These are phyloP conservation scores for Nicotiana undulata DNA, from an alignment of 257 asterid species.

Conservation along the genomic window DNA sequence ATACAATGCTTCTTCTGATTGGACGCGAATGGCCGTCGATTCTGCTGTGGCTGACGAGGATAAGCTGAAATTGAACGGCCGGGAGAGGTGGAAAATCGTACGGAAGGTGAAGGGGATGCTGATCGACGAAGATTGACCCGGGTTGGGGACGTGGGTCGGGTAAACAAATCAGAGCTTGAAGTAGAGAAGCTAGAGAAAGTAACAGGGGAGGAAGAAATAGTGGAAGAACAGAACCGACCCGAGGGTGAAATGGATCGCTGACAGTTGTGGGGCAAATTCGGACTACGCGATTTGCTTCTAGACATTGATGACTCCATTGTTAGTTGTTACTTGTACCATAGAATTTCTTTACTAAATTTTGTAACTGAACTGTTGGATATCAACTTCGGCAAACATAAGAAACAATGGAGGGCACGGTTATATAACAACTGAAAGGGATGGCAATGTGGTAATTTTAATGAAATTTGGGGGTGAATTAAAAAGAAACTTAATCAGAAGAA, in stretches of 20 bases:
- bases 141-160: slow-evolving; percentile 68
- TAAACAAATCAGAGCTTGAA: not conserved
- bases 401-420: too few species aligned
- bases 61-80: slow-evolving; percentile 41
- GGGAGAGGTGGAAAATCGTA: slow-evolving; percentile 40
- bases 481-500: too few species aligned
- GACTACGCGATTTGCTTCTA: too few species aligned
- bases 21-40: slow-evolving; percentile 22
- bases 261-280: slow-evolving; percentile 20
- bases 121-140: slow-evolving; percentile 62
- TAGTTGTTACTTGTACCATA: too few species aligned
- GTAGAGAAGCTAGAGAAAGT: slow-evolving; percentile 30
- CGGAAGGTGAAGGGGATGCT: slow-evolving; percentile 58
- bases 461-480: too few species aligned
- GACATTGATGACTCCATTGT: too few species aligned
- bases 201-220: slow-evolving; percentile 36
- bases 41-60: slow-evolving; percentile 23
- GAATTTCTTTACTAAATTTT: too few species aligned
- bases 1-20: slow-evolving; percentile 24
- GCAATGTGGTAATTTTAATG: too few species aligned
- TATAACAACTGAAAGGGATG: too few species aligned
- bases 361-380: too few species aligned
- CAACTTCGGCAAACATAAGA: too few species aligned
- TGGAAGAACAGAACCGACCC: slow-evolving; percentile 62
- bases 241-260: slow-evolving; percentile 64